Base-by-base conservation (phyloP, 2,329 filamentous ascomycete genomes). In the Fusarium hostae region DNA sequence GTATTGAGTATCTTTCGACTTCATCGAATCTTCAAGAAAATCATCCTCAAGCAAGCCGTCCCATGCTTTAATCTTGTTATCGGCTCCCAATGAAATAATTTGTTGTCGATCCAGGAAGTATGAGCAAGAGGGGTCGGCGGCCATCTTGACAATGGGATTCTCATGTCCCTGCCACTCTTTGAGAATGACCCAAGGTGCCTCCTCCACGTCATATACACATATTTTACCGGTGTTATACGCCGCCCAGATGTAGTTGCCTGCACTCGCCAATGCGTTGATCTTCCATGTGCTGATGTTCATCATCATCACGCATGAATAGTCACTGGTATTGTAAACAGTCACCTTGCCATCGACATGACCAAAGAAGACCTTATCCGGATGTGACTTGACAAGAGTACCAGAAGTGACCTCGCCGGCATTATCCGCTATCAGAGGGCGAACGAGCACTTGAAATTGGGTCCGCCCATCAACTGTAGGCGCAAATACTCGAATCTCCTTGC, bases 111-210 rank as follows among this genome's bases (percentile, higher is more conserved):
- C 94, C 68, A 96, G 86, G 60, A 91, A 94, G 89, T 95, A 98
- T 54, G 94, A 90, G 77, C 93, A 94, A 37, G 94, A 93, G 3
- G 88, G 86, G 78, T 99, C 96, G 3, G 92, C 88, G 16, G 93
- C 82, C 64, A 99, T 88, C 63, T 90, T 91, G 50, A 93, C 87
- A 11, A 97, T 91, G 0, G 95, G 93, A 70, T 92, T 92, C 10
- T 94, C 91, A 78, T 98, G 96, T 5, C 94, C 95, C 71, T 91
- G 90, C 95, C 96, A 99, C 77, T 98, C 95, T 80, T 99, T 99
- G 82, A 93, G 91, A 30, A 97, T 90, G 24, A 87, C 87, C 96
- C 96, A 99, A 0, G 95, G 95, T n/a, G 88, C 90, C 34, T 89
- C 87, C 13, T 85, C 88, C 15, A 94, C 92, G 79, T 99, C 95